Evolutionary conservation across 169 alveolate genomes (phyloP).

Genomic region (Plasmodium inui): DNA sequence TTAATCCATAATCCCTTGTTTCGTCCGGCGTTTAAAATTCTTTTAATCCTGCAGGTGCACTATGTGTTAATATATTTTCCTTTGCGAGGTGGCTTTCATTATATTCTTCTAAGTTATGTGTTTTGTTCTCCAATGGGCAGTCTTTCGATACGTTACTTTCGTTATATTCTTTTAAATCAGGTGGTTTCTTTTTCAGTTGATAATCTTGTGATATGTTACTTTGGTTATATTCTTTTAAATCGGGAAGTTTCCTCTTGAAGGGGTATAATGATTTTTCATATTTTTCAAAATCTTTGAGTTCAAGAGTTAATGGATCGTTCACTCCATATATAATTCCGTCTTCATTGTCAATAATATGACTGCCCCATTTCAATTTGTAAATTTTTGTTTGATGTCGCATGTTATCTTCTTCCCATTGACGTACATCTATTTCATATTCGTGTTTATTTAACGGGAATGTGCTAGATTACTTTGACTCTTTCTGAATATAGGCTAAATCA

Average conservation of each 20-base stretch:
- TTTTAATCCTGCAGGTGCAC: conserved; percentile 2
- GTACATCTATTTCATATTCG: not conserved
- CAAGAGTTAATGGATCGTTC: not conserved
- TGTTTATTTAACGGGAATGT: not conserved
- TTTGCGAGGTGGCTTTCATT: not conserved
- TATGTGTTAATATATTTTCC: not conserved
- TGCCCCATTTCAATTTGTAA: not conserved
- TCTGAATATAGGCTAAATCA: not conserved
- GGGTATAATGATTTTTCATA: not conserved
- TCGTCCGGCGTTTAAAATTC: conserved; percentile 10
- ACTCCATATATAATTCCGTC: not conserved
- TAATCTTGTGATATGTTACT: conserved; percentile 21
- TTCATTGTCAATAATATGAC: not conserved
- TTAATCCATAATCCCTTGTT: conserved; percentile 24
- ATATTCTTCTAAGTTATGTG: not conserved
- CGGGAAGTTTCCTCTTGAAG: not conserved
- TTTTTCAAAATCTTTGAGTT: not conserved
- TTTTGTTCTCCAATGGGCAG: not conserved
- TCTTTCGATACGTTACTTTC: not conserved
- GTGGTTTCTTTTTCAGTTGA: not conserved
- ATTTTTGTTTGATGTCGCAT: not conserved
- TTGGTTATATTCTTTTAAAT: not conserved
- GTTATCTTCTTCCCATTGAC: not conserved
- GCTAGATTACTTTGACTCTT: not conserved
- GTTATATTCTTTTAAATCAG: not conserved